Evolutionary conservation across 2,329 filamentous ascomycete species (phyloP), one percentile per base, ranked within the genome.

Genomic region (Calonectria multiphialidica): DNA sequence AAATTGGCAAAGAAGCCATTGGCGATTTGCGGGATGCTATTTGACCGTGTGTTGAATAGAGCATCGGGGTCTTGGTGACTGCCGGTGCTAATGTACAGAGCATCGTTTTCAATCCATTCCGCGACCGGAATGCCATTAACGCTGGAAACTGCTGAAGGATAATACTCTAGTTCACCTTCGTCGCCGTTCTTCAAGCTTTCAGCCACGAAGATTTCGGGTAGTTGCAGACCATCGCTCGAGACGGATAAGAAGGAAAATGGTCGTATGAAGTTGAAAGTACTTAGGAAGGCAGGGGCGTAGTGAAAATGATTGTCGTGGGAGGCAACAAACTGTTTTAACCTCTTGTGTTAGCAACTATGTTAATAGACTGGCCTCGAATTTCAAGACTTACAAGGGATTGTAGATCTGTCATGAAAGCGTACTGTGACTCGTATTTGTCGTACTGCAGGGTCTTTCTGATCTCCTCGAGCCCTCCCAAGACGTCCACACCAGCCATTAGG

Each of bases 41-140:
- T 3, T 5, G 23, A 9, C 3, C 12, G 16, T 21, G 25, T 35
- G 21, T 67, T 67, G 40, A 35, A 59, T n/a, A 47, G 13, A 4
- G 50, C 64, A 25, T 59, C 64, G 16, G 64, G 64, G n/a, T 59
- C 50, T 13, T 67, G 64, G 9, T 1, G 25, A 28, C 67, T 71
- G 15, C 44, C 45, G 8, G 44, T 35, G 12, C 37, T 42, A 12
- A 30, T 30, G 28, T 57, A 50, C 5, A 70, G 45, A 23, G 76
- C 70, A 10, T 77, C 75, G 30, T 78, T 64, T 63, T 77, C 70
- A 5, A 78, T 64, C 76, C 76, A 78, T 30, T 76, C 21, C 3
- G 37, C 33, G n/a, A 78, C 53, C 3, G 76, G 76, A 3, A 50
- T 71, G 0, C 44, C 75, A 10, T 78, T 72, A 18, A 78, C 71